Evolutionary conservation across 2,329 filamentous ascomycete species (phyloP).

Genomic region (Westerdykella aurantiaca): DNA sequence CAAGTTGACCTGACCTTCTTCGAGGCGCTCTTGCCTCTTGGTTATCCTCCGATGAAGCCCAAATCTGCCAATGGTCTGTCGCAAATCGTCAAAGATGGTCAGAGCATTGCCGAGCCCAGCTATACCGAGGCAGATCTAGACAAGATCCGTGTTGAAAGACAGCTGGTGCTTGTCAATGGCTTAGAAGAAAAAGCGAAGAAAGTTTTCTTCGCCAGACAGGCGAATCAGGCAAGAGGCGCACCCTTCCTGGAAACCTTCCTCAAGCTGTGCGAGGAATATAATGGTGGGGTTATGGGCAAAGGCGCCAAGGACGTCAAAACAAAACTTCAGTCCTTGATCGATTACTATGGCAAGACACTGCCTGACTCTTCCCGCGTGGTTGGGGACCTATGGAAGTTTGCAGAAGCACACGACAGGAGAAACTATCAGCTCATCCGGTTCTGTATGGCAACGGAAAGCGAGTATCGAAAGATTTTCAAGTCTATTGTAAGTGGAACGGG

Average conservation of each 20-base stretch:
- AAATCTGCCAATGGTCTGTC: constrained; percentile 48
- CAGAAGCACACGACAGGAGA: constrained; percentile 82
- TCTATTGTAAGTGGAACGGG: constrained; percentile 52
- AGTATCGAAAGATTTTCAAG: constrained; percentile 85
- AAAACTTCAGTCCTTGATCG: constrained; percentile 66
- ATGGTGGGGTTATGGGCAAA: constrained; percentile 75
- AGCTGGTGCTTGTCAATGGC: constrained; percentile 73
- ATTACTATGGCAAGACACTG: constrained; percentile 67
- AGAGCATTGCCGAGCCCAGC: constrained; percentile 42
- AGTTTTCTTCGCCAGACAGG: constrained; percentile 83
- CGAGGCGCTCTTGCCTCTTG: constrained; percentile 83
- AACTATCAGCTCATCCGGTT: constrained; percentile 86
- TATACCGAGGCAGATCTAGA: constrained; percentile 56
- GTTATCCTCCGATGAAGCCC: constrained; percentile 66
- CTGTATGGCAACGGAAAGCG: constrained; percentile 75
- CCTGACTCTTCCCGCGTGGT: constrained; percentile 68
- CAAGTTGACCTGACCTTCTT: constrained; percentile 79
- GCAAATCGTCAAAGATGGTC: constrained; percentile 58
- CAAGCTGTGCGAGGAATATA: constrained; percentile 79
- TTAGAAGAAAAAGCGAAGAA: constrained; percentile 73
- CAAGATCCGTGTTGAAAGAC: constrained; percentile 74
- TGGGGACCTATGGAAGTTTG: constrained; percentile 81
- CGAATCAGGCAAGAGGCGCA: constrained; percentile 67
- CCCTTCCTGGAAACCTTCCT: constrained; percentile 71
- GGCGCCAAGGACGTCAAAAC: constrained; percentile 61